Base-by-base conservation (phyloP, 345 rosid species). In the Corchorus capsularis region DNA sequence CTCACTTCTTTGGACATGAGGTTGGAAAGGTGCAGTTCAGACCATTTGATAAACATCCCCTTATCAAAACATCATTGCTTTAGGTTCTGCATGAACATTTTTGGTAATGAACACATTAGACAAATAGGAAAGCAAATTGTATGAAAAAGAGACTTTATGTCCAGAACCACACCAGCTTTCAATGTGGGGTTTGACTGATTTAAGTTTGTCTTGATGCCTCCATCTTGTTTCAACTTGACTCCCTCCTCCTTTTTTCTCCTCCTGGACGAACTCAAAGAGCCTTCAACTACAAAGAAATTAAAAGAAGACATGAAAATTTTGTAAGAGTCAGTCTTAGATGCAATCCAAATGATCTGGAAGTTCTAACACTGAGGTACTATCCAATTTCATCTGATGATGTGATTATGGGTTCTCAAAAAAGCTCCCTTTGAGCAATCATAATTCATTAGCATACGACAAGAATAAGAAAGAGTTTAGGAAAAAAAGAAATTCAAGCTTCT, bases 211-310 rank as follows among this genome's bases (percentile, higher is more conserved):
- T 61, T 71, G 27, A 78, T 59, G 71, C 69, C 72, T 55, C 49
- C 75, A 15, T 41, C 17, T 54, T 83, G 71, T 69, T 72, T 85
- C 35, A 68, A 74, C 81, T 85, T 85, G 76, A 78, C 71, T 20
- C 72, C 76, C 41, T 85, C 89, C 49, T 70, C 71, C 63, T 73
- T 88, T 78, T 79, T 91, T 77, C 83, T 82, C 82, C 66, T 76
- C 78, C 83, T 82, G 32, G 91, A 85, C 22, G 90, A 88, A 80
- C 89, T 91, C 74, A 91, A 82, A 22, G 93, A 83, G 55, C 98
- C 94, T 79, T 92, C 96, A 69, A 90, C 97, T 92, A 65, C 77
- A 70, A 67, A 35, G 70, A 39, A 47, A 76, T 61, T 72, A 79
- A 53, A 61, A 47, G 71, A 69, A 16, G 5, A 47, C 6, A 73